Percentiles rank a stretch among this genome's conserved stretches.
Evolutionary conservation across 2,329 filamentous ascomycete genomes (phyloP).

Genomic region (Macrophomina phaseolina): DNA sequence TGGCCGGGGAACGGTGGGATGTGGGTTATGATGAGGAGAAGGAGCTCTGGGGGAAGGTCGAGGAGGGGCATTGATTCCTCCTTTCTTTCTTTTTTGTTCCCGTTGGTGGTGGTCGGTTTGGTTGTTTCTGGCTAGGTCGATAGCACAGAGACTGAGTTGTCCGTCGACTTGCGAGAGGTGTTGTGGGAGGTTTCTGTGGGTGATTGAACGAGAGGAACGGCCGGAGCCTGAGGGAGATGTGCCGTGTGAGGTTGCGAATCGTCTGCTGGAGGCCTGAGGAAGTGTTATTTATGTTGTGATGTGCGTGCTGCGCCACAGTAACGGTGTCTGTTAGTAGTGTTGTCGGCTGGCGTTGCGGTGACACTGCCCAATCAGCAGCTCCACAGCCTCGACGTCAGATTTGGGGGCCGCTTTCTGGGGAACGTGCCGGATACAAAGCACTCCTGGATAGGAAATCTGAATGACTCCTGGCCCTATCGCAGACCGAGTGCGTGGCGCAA

Average conservation of each 20-base stretch:
- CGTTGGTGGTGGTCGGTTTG: not conserved
- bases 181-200: not conserved
- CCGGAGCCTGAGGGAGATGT: not conserved
- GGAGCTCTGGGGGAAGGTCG: slow-evolving; percentile 8
- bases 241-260: not conserved
- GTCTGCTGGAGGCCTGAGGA: not conserved
- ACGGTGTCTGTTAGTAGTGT: not conserved
- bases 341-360: not conserved
- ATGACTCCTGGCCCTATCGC: too few species aligned
- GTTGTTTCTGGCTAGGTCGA: not conserved
- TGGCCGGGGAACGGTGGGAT: not conserved
- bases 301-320: not conserved
- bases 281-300: not conserved
- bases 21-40: not conserved
- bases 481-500: too few species aligned
- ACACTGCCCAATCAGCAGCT: not conserved
- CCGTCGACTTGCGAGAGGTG: not conserved
- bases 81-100: not conserved
- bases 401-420: not conserved
- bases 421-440: too few species aligned
- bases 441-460: too few species aligned
- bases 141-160: too few species aligned
- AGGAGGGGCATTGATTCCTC: not conserved
- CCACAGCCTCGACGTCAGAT: not conserved
- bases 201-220: not conserved